A percentile compares a stretch with the other conserved stretches of the same genome.
Conservation (phyloP, 805 yeast species). For the Metschnikowia henanensis region DNA sequence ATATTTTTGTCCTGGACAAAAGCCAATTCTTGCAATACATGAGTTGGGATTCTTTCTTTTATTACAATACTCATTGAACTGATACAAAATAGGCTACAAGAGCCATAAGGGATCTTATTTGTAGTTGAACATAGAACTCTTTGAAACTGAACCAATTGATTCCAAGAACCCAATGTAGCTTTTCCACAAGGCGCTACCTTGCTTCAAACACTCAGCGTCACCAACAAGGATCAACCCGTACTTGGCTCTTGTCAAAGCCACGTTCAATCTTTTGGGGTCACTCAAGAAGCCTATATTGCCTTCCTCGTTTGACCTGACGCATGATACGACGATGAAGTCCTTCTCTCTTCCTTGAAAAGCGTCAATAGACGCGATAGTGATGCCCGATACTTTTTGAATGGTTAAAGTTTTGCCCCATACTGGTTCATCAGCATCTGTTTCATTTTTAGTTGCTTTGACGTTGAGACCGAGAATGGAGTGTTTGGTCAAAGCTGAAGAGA, state of each 20-base stretch:
- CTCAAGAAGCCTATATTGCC: slow-evolving; percentile 42
- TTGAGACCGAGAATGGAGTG: not conserved
- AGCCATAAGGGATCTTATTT: too few species aligned
- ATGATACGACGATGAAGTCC: slow-evolving; percentile 41
- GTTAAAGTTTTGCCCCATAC: not conserved
- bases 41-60: too few species aligned
- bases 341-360: slow-evolving; percentile 46
- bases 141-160: not conserved
- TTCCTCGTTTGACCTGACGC: slow-evolving; percentile 43
- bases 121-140: not conserved
- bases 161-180: slow-evolving; percentile 29
- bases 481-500: slow-evolving; percentile 32
- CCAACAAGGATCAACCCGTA: slow-evolving; percentile 60
- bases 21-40: too few species aligned
- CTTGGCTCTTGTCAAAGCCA: slow-evolving; percentile 44
- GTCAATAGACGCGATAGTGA: slow-evolving; percentile 70
- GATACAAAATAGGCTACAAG: too few species aligned
- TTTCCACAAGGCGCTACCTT: slow-evolving; percentile 70
- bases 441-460: not conserved
- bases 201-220: slow-evolving; percentile 73
- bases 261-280: slow-evolving; percentile 44
- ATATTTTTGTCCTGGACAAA: too few species aligned
- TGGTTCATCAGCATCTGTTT: not conserved
- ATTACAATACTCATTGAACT: too few species aligned
- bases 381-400: slow-evolving; percentile 21